phyloP scores from a whole-genome alignment of 169 alveolate species.

The Eimeria maxima region DNA sequence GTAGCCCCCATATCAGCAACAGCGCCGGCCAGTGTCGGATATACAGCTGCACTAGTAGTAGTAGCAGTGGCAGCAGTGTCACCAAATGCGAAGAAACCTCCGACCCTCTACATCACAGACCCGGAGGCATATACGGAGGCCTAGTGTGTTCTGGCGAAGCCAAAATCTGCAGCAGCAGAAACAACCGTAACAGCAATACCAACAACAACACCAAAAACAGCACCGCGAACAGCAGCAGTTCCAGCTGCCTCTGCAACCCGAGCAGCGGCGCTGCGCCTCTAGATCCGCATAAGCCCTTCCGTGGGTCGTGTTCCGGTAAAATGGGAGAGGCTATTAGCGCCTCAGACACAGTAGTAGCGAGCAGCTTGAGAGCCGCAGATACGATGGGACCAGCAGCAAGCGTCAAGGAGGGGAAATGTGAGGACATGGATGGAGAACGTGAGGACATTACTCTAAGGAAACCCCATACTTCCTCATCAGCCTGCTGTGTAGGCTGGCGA shows the following conservation, averaged over 20 bases:
- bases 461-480: not conserved
- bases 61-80: slow-evolving; percentile 11
- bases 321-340: not conserved
- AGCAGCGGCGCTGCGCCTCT: not conserved
- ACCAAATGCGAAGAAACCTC: not conserved
- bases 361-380: not conserved
- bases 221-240: not conserved
- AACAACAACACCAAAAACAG: not conserved
- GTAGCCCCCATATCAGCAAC: not conserved
- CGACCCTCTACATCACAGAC: not conserved
- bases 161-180: slow-evolving; percentile 9
- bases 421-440: not conserved
- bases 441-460: not conserved
- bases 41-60: not conserved
- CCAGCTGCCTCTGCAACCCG: not conserved
- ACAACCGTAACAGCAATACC: not conserved
- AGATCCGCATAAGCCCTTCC: not conserved
- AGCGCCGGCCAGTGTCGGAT: not conserved
- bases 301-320: not conserved
- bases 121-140: not conserved
- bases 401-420: too few relatives aligned
- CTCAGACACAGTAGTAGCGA: not conserved
- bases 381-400: not conserved
- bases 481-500: slow-evolving; percentile 34
- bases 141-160: not conserved